Percentiles rank a stretch among this genome's conserved stretches.
Conservation (phyloP, 2,329 filamentous ascomycete genomes). For the Botrytis galanthina region DNA sequence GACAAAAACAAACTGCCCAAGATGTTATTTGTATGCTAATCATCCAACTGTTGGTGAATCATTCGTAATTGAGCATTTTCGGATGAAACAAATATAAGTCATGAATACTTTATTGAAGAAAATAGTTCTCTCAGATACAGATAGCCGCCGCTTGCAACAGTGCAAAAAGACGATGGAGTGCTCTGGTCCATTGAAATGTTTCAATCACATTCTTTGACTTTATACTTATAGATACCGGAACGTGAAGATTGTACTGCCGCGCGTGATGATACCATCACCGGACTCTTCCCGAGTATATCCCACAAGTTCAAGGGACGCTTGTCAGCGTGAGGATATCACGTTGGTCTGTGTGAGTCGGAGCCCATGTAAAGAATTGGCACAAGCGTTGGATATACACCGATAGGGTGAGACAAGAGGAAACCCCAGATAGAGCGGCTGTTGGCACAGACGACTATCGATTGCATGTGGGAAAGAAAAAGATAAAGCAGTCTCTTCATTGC, state of each 20-base stretch:
- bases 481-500: background rate
- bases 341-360: conserved; percentile 14
- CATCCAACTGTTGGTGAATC: background rate
- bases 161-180: background rate
- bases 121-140: background rate
- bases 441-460: background rate
- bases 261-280: conserved; percentile 5
- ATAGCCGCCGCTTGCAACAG: conserved; percentile 14
- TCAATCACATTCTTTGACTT: conserved; percentile 8
- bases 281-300: background rate
- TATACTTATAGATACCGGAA: background rate
- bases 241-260: background rate
- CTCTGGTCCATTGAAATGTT: conserved; percentile 9
- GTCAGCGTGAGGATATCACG: background rate
- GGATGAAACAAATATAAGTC: conserved; percentile 5
- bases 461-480: background rate
- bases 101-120: background rate
- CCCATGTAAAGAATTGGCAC: background rate
- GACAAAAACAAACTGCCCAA: conserved; percentile 3
- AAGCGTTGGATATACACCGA: conserved; percentile 10
- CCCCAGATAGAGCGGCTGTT: conserved; percentile 2
- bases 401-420: conserved; percentile 1
- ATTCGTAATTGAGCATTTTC: conserved; percentile 1
- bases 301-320: background rate
- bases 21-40: background rate